Conservation (phyloP, 2,329 filamentous ascomycete genomes). For the Colletotrichum gigasporum region DNA sequence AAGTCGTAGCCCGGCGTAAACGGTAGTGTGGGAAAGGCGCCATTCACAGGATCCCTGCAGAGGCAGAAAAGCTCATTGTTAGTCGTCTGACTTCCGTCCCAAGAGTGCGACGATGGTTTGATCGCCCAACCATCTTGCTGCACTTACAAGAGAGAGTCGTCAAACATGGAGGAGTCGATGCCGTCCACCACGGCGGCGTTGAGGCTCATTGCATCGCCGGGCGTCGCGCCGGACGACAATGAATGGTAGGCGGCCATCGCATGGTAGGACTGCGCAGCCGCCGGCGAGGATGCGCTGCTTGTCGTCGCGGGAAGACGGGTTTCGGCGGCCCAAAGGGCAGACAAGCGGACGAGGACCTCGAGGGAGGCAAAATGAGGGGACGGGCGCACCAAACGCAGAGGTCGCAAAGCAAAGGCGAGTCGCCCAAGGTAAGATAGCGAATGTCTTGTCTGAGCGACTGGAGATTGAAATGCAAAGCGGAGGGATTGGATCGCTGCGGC, state of each 20-base stretch:
- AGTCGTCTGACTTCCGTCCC: slow-evolving; percentile 27
- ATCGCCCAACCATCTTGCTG: background rate
- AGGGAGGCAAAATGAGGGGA: background rate
- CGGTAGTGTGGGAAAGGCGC: slow-evolving; percentile 53
- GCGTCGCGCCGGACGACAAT: slow-evolving; percentile 56
- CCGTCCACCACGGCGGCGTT: slow-evolving; percentile 57
- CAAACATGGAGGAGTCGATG: slow-evolving; percentile 63
- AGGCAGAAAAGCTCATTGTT: background rate
- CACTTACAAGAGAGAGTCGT: slow-evolving; percentile 66
- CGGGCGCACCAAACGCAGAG: background rate
- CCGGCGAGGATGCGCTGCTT: slow-evolving; percentile 32
- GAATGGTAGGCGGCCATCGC: slow-evolving; percentile 68
- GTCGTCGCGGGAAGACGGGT: background rate
- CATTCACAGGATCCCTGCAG: slow-evolving; percentile 53
- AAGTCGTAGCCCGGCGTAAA: slow-evolving; percentile 71
- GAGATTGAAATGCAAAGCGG: slow-evolving; percentile 24
- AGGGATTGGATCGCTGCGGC: no score
- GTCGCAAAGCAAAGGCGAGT: background rate
- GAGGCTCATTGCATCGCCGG: slow-evolving; percentile 57
- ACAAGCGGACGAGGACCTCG: no score
- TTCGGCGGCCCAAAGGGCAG: background rate
- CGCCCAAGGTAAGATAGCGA: slow-evolving; percentile 1
- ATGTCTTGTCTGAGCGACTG: slow-evolving; percentile 20
- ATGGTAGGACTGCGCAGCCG: slow-evolving; percentile 46
- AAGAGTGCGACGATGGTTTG: background rate